These are phyloP conservation scores for Chlamydomonas schloesseri DNA, from an alignment of 139 green algal species.

Conservation along the genomic window DNA sequence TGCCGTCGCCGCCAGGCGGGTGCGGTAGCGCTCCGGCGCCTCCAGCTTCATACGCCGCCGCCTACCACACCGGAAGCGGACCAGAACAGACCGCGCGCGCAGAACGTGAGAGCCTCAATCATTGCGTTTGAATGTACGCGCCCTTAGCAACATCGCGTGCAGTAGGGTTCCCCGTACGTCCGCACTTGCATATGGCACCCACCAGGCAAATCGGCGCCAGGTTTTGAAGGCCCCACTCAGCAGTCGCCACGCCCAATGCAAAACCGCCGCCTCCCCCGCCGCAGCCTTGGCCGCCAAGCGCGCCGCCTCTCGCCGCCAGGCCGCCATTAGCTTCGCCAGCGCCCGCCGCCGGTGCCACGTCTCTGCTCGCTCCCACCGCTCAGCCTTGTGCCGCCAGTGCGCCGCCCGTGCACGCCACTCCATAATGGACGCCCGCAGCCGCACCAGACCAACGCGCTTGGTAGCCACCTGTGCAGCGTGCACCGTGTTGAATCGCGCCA, in stretches of 20 bases:
- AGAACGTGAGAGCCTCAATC: too few relatives aligned
- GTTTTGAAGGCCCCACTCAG: not conserved
- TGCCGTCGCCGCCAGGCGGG: not conserved
- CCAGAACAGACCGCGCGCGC: too few relatives aligned
- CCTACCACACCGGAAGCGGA: too few relatives aligned
- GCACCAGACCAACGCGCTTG: not conserved
- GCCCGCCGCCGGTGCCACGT: not conserved
- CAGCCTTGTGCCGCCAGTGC: slow-evolving; percentile 4
- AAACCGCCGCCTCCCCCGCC: slow-evolving; percentile 3
- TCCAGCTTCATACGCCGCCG: slow-evolving; percentile 8
- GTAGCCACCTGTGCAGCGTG: not conserved
- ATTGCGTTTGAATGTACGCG: too few relatives aligned
- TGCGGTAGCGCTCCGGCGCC: not conserved
- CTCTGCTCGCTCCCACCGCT: not conserved
- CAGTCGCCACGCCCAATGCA: not conserved
- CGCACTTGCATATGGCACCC: too few relatives aligned
- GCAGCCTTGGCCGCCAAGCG: slow-evolving; percentile 22
- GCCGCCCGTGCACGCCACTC: not conserved
- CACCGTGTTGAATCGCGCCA: not conserved
- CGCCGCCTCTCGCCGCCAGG: slow-evolving; percentile 25
- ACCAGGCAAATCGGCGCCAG: slow-evolving; percentile 30
- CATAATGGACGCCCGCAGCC: not conserved
- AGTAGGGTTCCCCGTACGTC: too few relatives aligned
- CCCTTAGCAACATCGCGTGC: too few relatives aligned
- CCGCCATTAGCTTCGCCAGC: not conserved